These are phyloP conservation scores for Rosa lucieae DNA, from an alignment of 306 rosid species.

Conservation along the genomic window DNA sequence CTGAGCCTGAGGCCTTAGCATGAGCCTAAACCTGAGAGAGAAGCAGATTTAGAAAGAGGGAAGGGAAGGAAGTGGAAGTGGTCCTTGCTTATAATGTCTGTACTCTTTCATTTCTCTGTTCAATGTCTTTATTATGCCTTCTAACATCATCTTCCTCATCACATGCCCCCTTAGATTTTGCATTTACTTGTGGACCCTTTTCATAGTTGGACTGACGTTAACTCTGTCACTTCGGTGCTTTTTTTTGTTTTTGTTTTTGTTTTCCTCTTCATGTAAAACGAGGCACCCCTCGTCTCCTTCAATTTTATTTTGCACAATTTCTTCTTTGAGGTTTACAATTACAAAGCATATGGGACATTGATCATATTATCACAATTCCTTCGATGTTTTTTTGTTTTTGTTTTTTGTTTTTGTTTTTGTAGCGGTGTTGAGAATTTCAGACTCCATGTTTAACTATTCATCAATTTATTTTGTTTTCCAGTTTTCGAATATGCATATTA, in stretches of 20 bases:
- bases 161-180: slow-evolving; percentile 62
- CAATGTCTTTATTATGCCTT: slow-evolving; percentile 39
- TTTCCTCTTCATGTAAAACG: slow-evolving; percentile 12
- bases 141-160: slow-evolving; percentile 41
- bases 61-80: neutral
- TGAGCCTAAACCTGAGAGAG: too few relatives aligned
- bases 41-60: neutral
- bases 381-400: neutral
- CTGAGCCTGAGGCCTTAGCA: neutral
- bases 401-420: too few relatives aligned
- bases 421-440: neutral
- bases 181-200: slow-evolving; percentile 61
- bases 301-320: neutral
- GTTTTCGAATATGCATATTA: neutral
- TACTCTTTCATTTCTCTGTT: neutral
- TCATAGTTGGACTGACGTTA: slow-evolving; percentile 56
- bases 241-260: neutral
- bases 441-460: neutral
- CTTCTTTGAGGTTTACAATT: neutral
- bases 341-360: neutral
- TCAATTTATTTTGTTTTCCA: neutral
- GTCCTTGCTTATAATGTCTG: neutral
- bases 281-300: neutral
- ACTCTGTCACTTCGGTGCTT: slow-evolving; percentile 26
- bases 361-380: neutral